Conservation (phyloP, 352 stramenopile genomes). For the Globisporangium solare region DNA sequence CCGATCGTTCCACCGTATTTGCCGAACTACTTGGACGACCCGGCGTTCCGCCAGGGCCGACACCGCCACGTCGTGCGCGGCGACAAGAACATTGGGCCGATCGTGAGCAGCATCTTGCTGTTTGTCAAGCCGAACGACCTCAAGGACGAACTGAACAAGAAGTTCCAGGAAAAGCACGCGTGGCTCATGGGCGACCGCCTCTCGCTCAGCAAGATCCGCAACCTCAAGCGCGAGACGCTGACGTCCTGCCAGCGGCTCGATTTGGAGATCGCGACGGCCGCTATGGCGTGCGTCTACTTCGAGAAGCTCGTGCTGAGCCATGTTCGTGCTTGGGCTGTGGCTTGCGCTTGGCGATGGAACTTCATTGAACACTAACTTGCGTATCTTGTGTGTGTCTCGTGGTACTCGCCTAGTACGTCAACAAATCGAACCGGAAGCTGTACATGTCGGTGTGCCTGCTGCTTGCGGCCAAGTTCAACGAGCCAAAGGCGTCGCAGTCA, state of each 20-base stretch:
- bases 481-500: slow-evolving; percentile 60
- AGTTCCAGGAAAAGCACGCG: slow-evolving; percentile 94
- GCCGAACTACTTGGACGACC: slow-evolving; percentile 82
- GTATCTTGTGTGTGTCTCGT: no score
- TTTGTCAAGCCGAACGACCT: slow-evolving; percentile 95
- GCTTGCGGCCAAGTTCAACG: slow-evolving; percentile 92
- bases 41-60: slow-evolving; percentile 74
- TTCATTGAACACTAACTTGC: no score
- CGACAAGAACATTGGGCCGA: slow-evolving; percentile 87
- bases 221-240: slow-evolving; percentile 90
- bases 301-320: slow-evolving; percentile 94
- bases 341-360: no score
- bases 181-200: slow-evolving; percentile 84
- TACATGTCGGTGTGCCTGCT: slow-evolving; percentile 95
- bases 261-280: slow-evolving; percentile 92
- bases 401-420: slow-evolving; percentile 85
- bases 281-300: slow-evolving; percentile 95
- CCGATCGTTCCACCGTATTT: slow-evolving; percentile 44
- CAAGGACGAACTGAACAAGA: slow-evolving; percentile 96
- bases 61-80: slow-evolving; percentile 79
- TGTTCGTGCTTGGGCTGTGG: slow-evolving; percentile 22
- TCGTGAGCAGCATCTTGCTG: slow-evolving; percentile 93
- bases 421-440: slow-evolving; percentile 94
- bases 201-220: slow-evolving; percentile 96
- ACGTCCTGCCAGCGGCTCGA: slow-evolving; percentile 66